phyloP scores from a whole-genome alignment of 129 eudicot genomes.

The Centella asiatica region DNA sequence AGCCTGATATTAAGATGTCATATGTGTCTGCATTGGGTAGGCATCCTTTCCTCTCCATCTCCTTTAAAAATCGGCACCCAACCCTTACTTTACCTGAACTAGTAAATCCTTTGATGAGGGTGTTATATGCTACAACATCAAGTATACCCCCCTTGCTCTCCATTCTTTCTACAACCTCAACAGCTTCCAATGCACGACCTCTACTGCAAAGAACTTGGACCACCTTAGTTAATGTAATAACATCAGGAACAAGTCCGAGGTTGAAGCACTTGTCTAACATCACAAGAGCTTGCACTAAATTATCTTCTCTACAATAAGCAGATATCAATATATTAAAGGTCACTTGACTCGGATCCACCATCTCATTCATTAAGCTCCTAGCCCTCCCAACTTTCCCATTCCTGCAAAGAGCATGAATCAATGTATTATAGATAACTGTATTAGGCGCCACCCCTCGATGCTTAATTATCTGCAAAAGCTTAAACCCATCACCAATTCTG shows the following conservation, averaged over 20 bases:
- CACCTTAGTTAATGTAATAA: conserved; percentile 55
- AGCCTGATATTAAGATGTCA: conserved; percentile 53
- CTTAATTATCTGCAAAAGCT: conserved; percentile 70
- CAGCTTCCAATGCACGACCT: conserved; percentile 64
- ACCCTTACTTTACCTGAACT: conserved; percentile 54
- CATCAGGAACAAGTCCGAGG: conserved; percentile 69
- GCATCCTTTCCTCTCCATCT: conserved; percentile 85
- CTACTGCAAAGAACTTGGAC: conserved; percentile 43
- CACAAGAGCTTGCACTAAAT: conserved; percentile 75
- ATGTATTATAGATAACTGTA: conserved; percentile 58
- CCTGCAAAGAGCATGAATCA: conserved; percentile 80
- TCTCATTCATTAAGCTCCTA: conserved; percentile 75
- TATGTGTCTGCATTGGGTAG: conserved; percentile 72
- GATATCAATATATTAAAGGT: conserved; percentile 69
- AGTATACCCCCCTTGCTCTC: conserved; percentile 63
- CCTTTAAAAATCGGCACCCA: conserved; percentile 44
- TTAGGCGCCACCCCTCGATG: conserved; percentile 45
- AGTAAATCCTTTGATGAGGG: conserved; percentile 63
- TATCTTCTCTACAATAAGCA: conserved; percentile 56
- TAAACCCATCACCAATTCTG: conserved; percentile 83
- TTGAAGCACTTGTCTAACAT: conserved; percentile 70
- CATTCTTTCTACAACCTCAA: conserved; percentile 55
- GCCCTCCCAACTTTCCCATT: conserved; percentile 85
- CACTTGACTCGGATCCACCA: conserved; percentile 48
- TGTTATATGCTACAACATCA: conserved; percentile 79